Conservation (phyloP, 2,329 filamentous ascomycete genomes). For the Talaromyces sp. region DNA sequence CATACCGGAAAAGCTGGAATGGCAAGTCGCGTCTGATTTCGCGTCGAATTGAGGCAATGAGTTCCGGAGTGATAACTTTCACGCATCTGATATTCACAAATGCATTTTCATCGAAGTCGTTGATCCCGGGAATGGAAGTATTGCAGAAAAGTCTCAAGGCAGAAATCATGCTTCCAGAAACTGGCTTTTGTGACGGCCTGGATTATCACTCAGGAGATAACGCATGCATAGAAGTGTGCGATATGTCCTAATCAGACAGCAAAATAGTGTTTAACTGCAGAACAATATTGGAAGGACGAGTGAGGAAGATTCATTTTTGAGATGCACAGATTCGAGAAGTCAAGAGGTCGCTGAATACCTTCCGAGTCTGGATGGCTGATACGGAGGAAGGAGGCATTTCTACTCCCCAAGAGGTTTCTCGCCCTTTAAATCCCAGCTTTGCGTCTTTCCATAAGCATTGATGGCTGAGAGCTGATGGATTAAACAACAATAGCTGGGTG, state of each 20-base stretch:
- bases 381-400: not conserved
- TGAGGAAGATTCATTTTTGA: not conserved
- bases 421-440: too few relatives aligned
- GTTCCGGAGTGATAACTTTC: not conserved
- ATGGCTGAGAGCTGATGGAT: not conserved
- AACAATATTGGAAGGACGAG: not conserved
- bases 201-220: not conserved
- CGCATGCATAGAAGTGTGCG: not conserved
- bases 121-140: not conserved
- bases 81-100: not conserved
- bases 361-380: not conserved
- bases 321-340: not conserved
- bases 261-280: not conserved
- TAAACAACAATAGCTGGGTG: not conserved
- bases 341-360: not conserved
- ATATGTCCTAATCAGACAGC: not conserved
- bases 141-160: not conserved
- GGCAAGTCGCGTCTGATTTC: not conserved
- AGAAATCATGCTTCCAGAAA: not conserved
- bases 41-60: not conserved
- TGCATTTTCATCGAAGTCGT: not conserved
- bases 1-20: conserved; percentile 2
- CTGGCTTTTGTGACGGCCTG: not conserved
- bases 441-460: not conserved
- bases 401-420: not conserved